Percentiles rank a stretch among this genome's conserved stretches.
Evolutionary conservation across 768 basidiomycete species (phyloP).

Genomic region (Termitomyces sp.): DNA sequence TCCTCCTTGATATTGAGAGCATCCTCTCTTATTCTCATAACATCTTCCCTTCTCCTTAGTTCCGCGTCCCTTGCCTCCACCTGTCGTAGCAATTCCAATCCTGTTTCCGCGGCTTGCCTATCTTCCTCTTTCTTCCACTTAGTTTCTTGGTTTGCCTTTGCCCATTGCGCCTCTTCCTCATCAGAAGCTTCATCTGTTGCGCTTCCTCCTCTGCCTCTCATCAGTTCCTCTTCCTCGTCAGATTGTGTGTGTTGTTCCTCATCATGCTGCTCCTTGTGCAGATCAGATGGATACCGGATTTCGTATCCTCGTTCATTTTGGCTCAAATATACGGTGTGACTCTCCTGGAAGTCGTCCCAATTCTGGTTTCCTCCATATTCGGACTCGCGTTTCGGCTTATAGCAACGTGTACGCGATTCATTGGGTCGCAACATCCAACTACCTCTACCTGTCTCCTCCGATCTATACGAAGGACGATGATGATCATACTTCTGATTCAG

Average conservation of each 20-base stretch:
- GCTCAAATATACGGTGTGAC: slow-evolving; percentile 7
- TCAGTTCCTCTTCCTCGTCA: slow-evolving; percentile 5
- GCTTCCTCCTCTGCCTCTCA: slow-evolving; percentile 16
- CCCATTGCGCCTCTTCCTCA: slow-evolving; percentile 6
- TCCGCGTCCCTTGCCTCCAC: slow-evolving; percentile 19
- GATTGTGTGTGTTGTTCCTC: not conserved
- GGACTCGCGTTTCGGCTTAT: slow-evolving; percentile 12
- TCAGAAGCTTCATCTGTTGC: slow-evolving; percentile 13
- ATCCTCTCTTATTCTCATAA: slow-evolving; percentile 7
- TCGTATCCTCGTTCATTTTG: slow-evolving; percentile 10
- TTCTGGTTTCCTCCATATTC: slow-evolving; percentile 3
- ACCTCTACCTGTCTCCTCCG: slow-evolving; percentile 11
- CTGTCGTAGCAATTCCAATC: slow-evolving; percentile 7
- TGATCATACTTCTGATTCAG: slow-evolving; percentile 2
- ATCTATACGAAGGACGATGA: slow-evolving; percentile 9
- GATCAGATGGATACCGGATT: slow-evolving; percentile 4
- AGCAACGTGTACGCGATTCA: slow-evolving; percentile 3
- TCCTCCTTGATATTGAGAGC: slow-evolving; percentile 14
- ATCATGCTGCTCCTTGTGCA: not conserved
- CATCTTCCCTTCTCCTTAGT: slow-evolving; percentile 18
- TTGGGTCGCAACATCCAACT: slow-evolving; percentile 15
- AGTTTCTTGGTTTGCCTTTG: slow-evolving; percentile 4
- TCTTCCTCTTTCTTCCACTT: slow-evolving; percentile 9
- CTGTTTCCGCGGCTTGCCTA: slow-evolving; percentile 10
- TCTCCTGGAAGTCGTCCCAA: slow-evolving; percentile 7